These are phyloP conservation scores for Bipolaris bicolor DNA, from an alignment of 2,329 filamentous ascomycete species.

Conservation along the genomic window DNA sequence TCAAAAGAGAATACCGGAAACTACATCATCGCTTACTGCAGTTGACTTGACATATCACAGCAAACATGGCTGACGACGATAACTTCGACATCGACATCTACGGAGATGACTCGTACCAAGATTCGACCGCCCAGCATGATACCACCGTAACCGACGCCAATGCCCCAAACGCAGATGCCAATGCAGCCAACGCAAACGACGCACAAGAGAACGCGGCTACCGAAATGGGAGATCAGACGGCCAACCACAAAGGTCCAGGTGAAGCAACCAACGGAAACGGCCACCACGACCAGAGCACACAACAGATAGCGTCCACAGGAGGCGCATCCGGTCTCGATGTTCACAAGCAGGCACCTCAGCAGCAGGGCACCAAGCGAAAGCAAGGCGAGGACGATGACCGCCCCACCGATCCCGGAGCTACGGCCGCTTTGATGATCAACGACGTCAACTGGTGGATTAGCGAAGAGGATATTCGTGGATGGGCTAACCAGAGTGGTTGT, in stretches of 20 bases:
- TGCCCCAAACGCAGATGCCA: slow-evolving; percentile 43
- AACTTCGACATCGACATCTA: slow-evolving; percentile 76
- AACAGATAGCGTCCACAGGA: slow-evolving; percentile 54
- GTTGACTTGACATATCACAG: slow-evolving; percentile 33
- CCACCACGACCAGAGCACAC: slow-evolving; percentile 42
- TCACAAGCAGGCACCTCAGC: slow-evolving; percentile 54
- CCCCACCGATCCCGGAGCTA: slow-evolving; percentile 64
- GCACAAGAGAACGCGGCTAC: slow-evolving; percentile 18
- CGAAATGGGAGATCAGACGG: slow-evolving; percentile 17
- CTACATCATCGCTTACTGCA: slow-evolving; percentile 30
- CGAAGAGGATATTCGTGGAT: slow-evolving; percentile 91
- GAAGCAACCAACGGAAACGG: slow-evolving; percentile 30
- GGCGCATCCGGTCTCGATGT: slow-evolving; percentile 47
- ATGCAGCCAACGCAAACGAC: slow-evolving; percentile 24
- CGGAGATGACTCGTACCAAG: slow-evolving; percentile 60
- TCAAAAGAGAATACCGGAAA: slow-evolving; percentile 41
- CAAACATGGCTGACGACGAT: slow-evolving; percentile 64
- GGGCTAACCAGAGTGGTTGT: slow-evolving; percentile 77
- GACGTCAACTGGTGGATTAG: slow-evolving; percentile 93
- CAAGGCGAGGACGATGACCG: slow-evolving; percentile 60
- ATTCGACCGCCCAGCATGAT: slow-evolving; percentile 32
- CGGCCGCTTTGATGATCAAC: slow-evolving; percentile 79
- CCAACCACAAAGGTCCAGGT: slow-evolving; percentile 30
- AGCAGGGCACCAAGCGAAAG: slow-evolving; percentile 68
- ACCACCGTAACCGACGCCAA: slow-evolving; percentile 31